Conservation (phyloP, 208 protist genomes). For the Trypanosoma avium region DNA sequence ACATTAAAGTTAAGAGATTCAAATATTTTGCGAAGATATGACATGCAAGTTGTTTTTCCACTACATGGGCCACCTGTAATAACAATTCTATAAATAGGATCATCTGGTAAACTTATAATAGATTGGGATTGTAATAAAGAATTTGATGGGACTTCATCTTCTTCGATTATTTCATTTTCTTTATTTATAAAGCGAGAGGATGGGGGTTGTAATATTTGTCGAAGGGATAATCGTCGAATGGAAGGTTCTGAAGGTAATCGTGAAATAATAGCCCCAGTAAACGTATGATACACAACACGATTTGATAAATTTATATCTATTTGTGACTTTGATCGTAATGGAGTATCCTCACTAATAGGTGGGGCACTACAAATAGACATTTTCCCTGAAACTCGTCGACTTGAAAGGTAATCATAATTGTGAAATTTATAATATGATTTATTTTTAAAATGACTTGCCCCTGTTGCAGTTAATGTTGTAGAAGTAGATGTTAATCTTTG, state of each 20-base stretch:
- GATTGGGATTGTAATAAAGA: conserved; percentile 5
- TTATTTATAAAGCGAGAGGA: not conserved
- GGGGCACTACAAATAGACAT: not conserved
- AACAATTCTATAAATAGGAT: conserved; percentile 45
- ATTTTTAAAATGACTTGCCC: no score
- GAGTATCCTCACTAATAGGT: not conserved
- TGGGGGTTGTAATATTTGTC: not conserved
- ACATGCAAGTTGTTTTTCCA: conserved; percentile 44
- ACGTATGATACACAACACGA: conserved; percentile 7
- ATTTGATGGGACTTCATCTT: not conserved
- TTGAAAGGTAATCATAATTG: no score
- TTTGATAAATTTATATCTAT: conserved; percentile 2
- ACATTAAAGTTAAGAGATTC: conserved; percentile 35
- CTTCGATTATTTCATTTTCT: not conserved
- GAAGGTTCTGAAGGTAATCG: conserved; percentile 1
- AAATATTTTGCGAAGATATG: conserved; percentile 29
- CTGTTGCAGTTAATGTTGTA: no score
- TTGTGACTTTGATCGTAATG: not conserved
- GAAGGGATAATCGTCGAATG: conserved; percentile 1
- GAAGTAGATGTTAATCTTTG: no score
- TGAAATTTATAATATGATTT: no score
- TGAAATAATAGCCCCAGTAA: conserved; percentile 14
- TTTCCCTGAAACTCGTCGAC: no score
- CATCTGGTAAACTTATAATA: conserved; percentile 16
- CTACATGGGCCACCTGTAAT: conserved; percentile 61